These are phyloP conservation scores for Fusarium phyllophilum DNA, from an alignment of 2,329 filamentous ascomycete genomes.

Conservation along the genomic window DNA sequence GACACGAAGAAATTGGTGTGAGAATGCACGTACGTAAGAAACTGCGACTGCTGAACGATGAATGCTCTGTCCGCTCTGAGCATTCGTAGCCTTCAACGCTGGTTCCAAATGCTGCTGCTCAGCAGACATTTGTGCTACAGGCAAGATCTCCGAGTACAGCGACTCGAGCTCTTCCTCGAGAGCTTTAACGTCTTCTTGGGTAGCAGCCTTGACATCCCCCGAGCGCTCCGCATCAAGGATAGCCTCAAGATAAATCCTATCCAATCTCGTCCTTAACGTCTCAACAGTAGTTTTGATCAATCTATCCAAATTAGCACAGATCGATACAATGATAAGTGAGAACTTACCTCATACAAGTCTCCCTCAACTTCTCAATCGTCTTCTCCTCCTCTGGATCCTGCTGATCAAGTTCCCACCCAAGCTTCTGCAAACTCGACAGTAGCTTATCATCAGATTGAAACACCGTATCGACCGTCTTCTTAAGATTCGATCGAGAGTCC, in stretches of 20 bases:
- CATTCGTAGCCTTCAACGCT: conserved; percentile 59
- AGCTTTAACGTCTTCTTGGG: conserved; percentile 56
- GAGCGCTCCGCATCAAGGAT: conserved; percentile 47
- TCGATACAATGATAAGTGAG: background rate
- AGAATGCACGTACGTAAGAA: conserved; percentile 57
- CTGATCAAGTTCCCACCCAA: conserved; percentile 68
- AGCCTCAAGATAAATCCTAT: conserved; percentile 64
- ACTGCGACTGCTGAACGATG: conserved; percentile 59
- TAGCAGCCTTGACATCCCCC: conserved; percentile 41
- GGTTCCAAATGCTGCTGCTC: conserved; percentile 75
- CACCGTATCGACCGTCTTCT: conserved; percentile 59
- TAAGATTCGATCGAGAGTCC: conserved; percentile 56
- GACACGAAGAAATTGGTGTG: fast-evolving
- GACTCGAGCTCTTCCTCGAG: conserved; percentile 75
- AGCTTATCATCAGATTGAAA: conserved; percentile 73
- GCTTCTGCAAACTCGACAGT: conserved; percentile 71
- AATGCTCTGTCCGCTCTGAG: conserved; percentile 56
- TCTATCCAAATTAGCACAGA: conserved; percentile 38
- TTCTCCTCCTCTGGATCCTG: conserved; percentile 63
- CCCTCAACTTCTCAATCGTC: conserved; percentile 67
- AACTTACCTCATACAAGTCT: conserved; percentile 62
- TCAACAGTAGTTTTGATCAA: conserved; percentile 68
- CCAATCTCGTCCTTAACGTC: conserved; percentile 63
- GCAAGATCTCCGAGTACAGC: conserved; percentile 74
- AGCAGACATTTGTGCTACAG: conserved; percentile 76